These are phyloP conservation scores for Penicillium steckii DNA, from an alignment of 495 filamentous ascomycete species.

Conservation along the genomic window DNA sequence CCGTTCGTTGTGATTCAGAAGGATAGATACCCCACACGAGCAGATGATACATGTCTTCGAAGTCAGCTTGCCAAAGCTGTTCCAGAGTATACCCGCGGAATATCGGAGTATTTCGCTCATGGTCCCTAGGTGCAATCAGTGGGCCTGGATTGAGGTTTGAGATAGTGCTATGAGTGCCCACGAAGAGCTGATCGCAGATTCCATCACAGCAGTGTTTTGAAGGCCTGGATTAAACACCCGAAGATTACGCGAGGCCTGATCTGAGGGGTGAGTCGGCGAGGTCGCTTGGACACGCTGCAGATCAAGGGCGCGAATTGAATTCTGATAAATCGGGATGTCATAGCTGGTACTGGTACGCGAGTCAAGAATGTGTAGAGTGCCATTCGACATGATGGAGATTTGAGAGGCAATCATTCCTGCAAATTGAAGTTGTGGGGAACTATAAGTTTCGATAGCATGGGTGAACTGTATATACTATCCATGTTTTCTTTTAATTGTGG, in stretches of 20 bases:
- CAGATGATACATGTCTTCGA: constrained; percentile 39
- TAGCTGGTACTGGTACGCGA: constrained; percentile 50
- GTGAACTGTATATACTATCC: too few species aligned
- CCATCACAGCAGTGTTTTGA: constrained; percentile 52
- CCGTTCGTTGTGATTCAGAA: constrained; percentile 16
- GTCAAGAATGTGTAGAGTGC: constrained; percentile 41
- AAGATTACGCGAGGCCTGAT: constrained; percentile 36
- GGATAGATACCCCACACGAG: constrained; percentile 34
- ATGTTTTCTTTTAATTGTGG: too few species aligned
- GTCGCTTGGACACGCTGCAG: constrained; percentile 45
- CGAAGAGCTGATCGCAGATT: constrained; percentile 53
- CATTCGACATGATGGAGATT: constrained; percentile 30
- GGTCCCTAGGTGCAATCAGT: constrained; percentile 33
- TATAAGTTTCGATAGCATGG: too few species aligned
- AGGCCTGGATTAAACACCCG: constrained; percentile 54
- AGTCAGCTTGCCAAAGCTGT: constrained; percentile 35
- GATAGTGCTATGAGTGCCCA: too few species aligned
- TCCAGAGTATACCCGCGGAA: constrained; percentile 34
- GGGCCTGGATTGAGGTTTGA: too few species aligned
- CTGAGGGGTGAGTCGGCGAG: constrained; percentile 15
- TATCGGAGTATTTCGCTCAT: constrained; percentile 25
- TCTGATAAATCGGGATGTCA: constrained; percentile 49
- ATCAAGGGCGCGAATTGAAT: constrained; percentile 48
- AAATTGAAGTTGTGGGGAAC: too few species aligned
- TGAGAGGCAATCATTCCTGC: not conserved